phyloP scores from a whole-genome alignment of 2,329 filamentous ascomycete species.

The Alternaria ventricosa region DNA sequence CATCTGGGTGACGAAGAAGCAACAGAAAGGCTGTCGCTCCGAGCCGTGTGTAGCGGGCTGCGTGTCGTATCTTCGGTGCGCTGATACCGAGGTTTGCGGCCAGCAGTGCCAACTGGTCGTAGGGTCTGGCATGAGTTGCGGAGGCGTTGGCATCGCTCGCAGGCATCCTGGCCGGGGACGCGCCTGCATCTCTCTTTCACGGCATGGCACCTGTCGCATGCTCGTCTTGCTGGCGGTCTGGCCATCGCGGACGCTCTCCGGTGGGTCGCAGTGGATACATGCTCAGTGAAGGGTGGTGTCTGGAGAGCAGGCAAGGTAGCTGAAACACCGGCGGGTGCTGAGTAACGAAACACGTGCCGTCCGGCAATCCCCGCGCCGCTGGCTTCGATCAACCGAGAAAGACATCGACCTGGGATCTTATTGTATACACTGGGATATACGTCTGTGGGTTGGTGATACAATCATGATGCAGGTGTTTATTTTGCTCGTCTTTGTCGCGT shows the following conservation, averaged over 20 bases:
- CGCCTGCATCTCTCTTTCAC: conserved; percentile 12
- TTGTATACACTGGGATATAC: not conserved
- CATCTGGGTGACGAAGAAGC: not conserved
- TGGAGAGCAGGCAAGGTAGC: not conserved
- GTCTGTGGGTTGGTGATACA: not conserved
- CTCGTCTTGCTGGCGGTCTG: conserved; percentile 4
- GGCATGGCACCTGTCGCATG: conserved; percentile 13
- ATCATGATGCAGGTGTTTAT: not conserved
- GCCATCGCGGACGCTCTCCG: conserved; percentile 7
- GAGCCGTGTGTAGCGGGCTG: not conserved
- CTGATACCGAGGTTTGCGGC: conserved; percentile 11
- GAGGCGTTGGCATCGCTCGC: conserved; percentile 14
- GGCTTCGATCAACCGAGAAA: not conserved
- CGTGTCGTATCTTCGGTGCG: not conserved
- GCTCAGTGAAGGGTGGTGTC: not conserved
- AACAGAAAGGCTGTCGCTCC: not conserved
- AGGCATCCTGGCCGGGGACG: conserved; percentile 5
- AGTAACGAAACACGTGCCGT: conserved; percentile 6
- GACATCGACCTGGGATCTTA: not conserved
- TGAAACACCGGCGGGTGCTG: conserved; percentile 4
- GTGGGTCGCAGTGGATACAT: conserved; percentile 5
- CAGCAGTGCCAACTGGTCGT: conserved; percentile 7
- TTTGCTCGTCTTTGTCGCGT: not conserved
- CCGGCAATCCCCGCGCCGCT: not conserved
- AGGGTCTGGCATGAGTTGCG: conserved; percentile 7